Evolutionary conservation across 768 basidiomycete genomes (phyloP), one percentile per base, ranked within the genome.

Genomic region (Leucocoprinus leucothites): DNA sequence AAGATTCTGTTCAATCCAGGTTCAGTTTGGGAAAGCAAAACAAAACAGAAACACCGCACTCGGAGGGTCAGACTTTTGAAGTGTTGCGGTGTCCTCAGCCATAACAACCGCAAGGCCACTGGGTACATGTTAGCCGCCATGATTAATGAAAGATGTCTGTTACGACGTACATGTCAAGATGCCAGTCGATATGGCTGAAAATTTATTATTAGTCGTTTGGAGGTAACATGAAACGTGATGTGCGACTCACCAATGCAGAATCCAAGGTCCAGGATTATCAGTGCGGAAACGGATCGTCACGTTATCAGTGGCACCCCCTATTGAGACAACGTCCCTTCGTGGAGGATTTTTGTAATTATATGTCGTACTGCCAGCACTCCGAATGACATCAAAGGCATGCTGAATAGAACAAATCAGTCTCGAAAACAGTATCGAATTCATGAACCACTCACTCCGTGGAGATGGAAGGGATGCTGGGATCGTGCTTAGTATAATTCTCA

Each of bases 281-380:
- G 83, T 82, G 19, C 69, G 62, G 71, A 82, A 85, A 11, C 83
- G 75, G 43, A 85, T 65, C 13, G 57, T 58, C 2, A 58, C 55
- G 19, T 64, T 58, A 36, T 64, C 63, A 3, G 51, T 38, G 16
- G 43, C 43, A 38, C 44, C 51, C 24, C 63, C 57, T 31, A 53
- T 60, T 9, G 53, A 57, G 19, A 64, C 63, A 28, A 56, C 55
- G 49, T 64, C 63, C 25, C 49, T 47, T 13, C 49, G 36, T 16
- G 49, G 47, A 1, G 57, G 57, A 48, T 58, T 53, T 2, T 19
- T 22, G 38, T 41, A 58, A 38, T 53, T 58, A 36, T 58, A 58
- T 22, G 19, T 31, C 9, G 21, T n/a, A 43, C 36, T 43, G 13
- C 48, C 48, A 21, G 48, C 48, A 16, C 43, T 49, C 9, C 57